These are phyloP conservation scores for Penicillium maclennaniae DNA, from an alignment of 495 filamentous ascomycete genomes.

Conservation along the genomic window DNA sequence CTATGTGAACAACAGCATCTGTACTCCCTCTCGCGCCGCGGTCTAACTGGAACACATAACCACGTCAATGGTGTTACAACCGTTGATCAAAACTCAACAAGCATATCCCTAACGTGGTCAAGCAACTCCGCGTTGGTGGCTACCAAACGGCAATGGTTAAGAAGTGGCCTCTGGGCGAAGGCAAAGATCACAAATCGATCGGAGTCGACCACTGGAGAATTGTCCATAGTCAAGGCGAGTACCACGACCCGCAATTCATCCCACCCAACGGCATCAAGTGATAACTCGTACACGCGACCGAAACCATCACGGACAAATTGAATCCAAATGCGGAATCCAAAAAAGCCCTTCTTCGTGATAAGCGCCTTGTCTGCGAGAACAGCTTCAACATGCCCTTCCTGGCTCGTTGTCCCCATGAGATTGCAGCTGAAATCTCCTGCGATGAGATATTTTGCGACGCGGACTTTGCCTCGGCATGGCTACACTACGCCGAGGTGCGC, in stretches of 20 bases:
- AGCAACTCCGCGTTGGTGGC: conserved; percentile 34
- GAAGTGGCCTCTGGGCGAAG: conserved; percentile 46
- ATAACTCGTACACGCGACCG: conserved; percentile 37
- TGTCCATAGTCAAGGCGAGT: conserved; percentile 40
- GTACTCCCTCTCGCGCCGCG: conserved; percentile 39
- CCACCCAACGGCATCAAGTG: conserved; percentile 16
- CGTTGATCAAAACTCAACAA: conserved; percentile 41
- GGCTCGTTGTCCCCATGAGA: conserved; percentile 34
- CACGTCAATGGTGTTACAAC: conserved; percentile 44
- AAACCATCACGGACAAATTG: conserved; percentile 44
- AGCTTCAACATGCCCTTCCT: conserved; percentile 47
- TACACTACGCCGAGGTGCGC: conserved; percentile 31
- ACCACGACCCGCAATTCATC: conserved; percentile 39
- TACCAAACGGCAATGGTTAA: conserved; percentile 44
- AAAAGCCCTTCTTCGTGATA: conserved; percentile 46
- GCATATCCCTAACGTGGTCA: conserved; percentile 41
- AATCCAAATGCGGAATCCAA: conserved; percentile 25
- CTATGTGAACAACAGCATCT: conserved; percentile 47
- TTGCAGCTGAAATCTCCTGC: conserved; percentile 27
- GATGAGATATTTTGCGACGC: conserved; percentile 44
- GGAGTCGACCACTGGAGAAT: conserved; percentile 43
- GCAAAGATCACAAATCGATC: conserved; percentile 33
- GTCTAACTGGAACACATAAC: conserved; percentile 43
- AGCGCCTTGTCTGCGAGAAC: conserved; percentile 48
- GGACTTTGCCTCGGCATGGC: conserved; percentile 43